Conservation (phyloP, 306 rosid genomes). For the Acmispon strigosus region DNA sequence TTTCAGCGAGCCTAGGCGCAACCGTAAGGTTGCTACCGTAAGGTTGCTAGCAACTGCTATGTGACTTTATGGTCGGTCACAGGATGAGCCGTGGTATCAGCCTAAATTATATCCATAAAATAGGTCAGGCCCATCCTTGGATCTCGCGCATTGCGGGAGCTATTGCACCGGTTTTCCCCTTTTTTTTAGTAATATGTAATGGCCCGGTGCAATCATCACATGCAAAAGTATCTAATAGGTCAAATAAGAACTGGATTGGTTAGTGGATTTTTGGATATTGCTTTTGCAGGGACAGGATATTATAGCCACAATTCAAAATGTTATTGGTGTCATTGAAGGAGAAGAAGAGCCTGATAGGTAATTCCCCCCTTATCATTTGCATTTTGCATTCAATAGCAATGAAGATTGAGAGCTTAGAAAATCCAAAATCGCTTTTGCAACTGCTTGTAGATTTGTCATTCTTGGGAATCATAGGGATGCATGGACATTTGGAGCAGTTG, state of each 20-base stretch:
- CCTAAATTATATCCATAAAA: too few species aligned
- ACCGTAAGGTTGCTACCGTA: too few species aligned
- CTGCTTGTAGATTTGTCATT: constrained; percentile 52
- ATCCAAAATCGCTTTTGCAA: constrained; percentile 7
- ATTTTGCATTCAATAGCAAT: neutral
- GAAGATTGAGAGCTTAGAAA: neutral
- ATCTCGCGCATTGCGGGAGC: too few species aligned
- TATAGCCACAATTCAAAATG: constrained; percentile 51
- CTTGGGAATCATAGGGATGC: constrained; percentile 78
- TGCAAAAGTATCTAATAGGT: neutral
- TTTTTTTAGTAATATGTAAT: neutral
- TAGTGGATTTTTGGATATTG: neutral
- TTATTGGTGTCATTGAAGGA: constrained; percentile 67
- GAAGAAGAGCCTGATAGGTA: constrained; percentile 77
- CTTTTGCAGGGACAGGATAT: constrained; percentile 46
- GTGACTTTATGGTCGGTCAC: too few species aligned
- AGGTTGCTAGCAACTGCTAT: too few species aligned
- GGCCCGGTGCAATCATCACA: neutral
- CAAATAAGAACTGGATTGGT: neutral
- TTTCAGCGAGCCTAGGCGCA: too few species aligned
- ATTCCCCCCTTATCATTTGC: neutral
- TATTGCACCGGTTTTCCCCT: too few species aligned
- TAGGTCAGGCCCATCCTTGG: too few species aligned
- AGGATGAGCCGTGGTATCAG: too few species aligned
- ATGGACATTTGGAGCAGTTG: constrained; percentile 88